Evolutionary conservation across 2,329 filamentous ascomycete genomes (phyloP).

Genomic region (Pseudogymnoascus sp.): DNA sequence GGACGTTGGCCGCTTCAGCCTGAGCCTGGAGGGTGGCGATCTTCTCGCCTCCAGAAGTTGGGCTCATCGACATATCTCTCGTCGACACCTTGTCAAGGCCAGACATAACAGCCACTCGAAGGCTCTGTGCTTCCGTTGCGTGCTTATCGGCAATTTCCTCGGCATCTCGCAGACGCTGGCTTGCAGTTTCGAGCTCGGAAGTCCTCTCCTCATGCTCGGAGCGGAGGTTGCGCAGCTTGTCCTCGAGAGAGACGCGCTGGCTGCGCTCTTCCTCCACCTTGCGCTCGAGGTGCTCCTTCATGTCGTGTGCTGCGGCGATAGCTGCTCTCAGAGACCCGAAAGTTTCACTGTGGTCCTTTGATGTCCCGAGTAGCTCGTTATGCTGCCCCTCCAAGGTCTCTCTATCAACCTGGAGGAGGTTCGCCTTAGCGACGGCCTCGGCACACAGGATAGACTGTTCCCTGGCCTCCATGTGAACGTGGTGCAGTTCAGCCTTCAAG

Average conservation of each 20-base stretch:
- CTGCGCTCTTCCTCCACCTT: slow-evolving; percentile 75
- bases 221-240: slow-evolving; percentile 66
- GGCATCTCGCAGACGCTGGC: slow-evolving; percentile 68
- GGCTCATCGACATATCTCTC: slow-evolving; percentile 40
- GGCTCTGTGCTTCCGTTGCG: slow-evolving; percentile 76
- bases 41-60: slow-evolving; percentile 52
- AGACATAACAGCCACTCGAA: slow-evolving; percentile 71
- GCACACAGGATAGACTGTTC: slow-evolving; percentile 72
- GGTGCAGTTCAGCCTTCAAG: slow-evolving; percentile 75
- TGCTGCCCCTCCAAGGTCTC: slow-evolving; percentile 63
- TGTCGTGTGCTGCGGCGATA: slow-evolving; percentile 69
- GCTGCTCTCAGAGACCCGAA: slow-evolving; percentile 70
- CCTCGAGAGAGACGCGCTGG: slow-evolving; percentile 66
- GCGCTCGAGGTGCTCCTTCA: slow-evolving; percentile 65
- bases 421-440: slow-evolving; percentile 65
- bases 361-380: slow-evolving; percentile 55
- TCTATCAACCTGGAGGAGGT: slow-evolving; percentile 79
- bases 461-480: slow-evolving; percentile 65
- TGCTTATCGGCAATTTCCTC: slow-evolving; percentile 85
- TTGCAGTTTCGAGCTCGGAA: slow-evolving; percentile 65
- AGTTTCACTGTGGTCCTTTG: slow-evolving; percentile 60
- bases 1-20: slow-evolving; percentile 62
- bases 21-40: slow-evolving; percentile 69
- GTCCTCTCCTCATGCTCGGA: slow-evolving; percentile 74
- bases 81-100: slow-evolving; percentile 68